Percentiles rank a stretch among this genome's conserved stretches.
Evolutionary conservation across 495 filamentous ascomycete genomes (phyloP).

Genomic region (Massariosphaeria phaeospora): DNA sequence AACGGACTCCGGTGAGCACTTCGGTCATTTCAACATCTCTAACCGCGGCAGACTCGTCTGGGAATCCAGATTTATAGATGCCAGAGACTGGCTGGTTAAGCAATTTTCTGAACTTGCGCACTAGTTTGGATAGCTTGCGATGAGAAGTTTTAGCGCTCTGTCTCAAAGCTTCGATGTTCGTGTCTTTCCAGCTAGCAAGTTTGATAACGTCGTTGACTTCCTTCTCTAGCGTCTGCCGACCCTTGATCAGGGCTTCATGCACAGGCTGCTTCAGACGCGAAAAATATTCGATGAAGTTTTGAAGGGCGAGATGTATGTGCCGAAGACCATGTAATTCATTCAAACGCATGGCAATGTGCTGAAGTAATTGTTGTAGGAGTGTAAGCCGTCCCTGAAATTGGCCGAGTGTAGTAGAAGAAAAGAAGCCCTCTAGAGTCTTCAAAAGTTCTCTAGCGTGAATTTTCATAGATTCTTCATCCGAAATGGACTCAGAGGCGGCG

Average conservation of each 20-base stretch:
- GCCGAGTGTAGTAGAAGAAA: slow-evolving; percentile 66
- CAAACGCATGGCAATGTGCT: slow-evolving; percentile 54
- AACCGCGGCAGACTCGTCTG: slow-evolving; percentile 41
- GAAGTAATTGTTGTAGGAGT: slow-evolving; percentile 67
- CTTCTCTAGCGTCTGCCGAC: slow-evolving; percentile 67
- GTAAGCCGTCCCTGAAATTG: slow-evolving; percentile 70
- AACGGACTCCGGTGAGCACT: slow-evolving; percentile 13
- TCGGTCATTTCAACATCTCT: not conserved
- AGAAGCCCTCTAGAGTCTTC: slow-evolving; percentile 66
- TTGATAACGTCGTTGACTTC: slow-evolving; percentile 82
- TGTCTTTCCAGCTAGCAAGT: slow-evolving; percentile 93
- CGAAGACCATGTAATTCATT: slow-evolving; percentile 52
- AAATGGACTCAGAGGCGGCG: slow-evolving; percentile 61
- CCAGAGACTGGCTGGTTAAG: slow-evolving; percentile 65
- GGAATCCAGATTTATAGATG: slow-evolving; percentile 61
- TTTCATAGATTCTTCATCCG: slow-evolving; percentile 48
- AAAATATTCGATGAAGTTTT: slow-evolving; percentile 73
- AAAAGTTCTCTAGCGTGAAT: slow-evolving; percentile 63
- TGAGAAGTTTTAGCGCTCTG: slow-evolving; percentile 89
- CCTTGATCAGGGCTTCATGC: slow-evolving; percentile 56
- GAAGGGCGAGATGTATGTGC: slow-evolving; percentile 54
- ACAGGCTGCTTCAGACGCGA: slow-evolving; percentile 61
- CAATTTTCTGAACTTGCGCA: slow-evolving; percentile 76
- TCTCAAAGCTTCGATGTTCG: slow-evolving; percentile 78
- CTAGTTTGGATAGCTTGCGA: slow-evolving; percentile 81